A percentile compares a stretch with the other conserved stretches of the same genome.
Conservation (phyloP, 2,329 filamentous ascomycete species). For the Exophiala sp. region DNA sequence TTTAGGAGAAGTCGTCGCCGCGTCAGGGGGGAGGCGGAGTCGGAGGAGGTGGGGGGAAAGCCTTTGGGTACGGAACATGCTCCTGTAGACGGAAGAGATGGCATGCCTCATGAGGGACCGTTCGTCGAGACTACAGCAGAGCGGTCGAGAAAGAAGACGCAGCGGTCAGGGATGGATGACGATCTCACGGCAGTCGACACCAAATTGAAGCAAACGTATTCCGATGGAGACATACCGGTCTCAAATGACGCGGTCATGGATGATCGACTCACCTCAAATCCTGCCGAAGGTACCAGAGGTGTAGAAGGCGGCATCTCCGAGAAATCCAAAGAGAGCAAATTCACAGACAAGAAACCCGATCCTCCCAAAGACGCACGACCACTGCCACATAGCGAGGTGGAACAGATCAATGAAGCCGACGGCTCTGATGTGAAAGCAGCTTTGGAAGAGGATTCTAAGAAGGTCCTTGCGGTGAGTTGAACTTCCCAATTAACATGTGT, state of each 20-base stretch:
- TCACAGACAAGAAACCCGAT: slow-evolving; percentile 69
- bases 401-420: slow-evolving; percentile 51
- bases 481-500: not conserved
- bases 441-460: slow-evolving; percentile 42
- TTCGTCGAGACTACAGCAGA: slow-evolving; percentile 49
- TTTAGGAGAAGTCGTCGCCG: slow-evolving; percentile 13
- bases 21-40: slow-evolving; percentile 5
- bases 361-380: slow-evolving; percentile 80
- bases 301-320: slow-evolving; percentile 85
- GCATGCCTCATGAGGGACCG: slow-evolving; percentile 85
- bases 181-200: slow-evolving; percentile 29
- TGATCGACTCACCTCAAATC: slow-evolving; percentile 67
- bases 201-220: slow-evolving; percentile 31
- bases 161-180: slow-evolving; percentile 28
- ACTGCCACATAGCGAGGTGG: slow-evolving; percentile 71
- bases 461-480: slow-evolving; percentile 50
- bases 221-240: slow-evolving; percentile 43
- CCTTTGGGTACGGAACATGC: slow-evolving; percentile 65
- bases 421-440: slow-evolving; percentile 33
- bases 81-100: slow-evolving; percentile 87
- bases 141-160: slow-evolving; percentile 40
- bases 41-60: slow-evolving; percentile 23
- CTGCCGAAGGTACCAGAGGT: slow-evolving; percentile 79
- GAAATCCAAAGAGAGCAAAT: slow-evolving; percentile 70
- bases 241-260: slow-evolving; percentile 83